Evolutionary conservation across 306 rosid species (phyloP).

Genomic region (Begonia peltatifolia): DNA sequence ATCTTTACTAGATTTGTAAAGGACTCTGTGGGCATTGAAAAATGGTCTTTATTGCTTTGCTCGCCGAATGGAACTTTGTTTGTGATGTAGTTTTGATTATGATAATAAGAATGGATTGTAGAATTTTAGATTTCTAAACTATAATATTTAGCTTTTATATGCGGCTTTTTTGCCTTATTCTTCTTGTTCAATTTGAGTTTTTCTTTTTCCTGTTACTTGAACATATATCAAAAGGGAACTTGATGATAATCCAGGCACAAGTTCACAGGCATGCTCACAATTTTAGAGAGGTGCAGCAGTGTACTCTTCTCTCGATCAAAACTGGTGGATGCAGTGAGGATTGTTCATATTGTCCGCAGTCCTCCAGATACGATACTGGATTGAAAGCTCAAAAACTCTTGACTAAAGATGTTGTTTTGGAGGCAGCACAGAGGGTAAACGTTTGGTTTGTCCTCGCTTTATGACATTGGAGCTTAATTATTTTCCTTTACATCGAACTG

Average conservation of each 20-base stretch:
- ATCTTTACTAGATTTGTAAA: too few relatives aligned
- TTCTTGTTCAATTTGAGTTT: neutral
- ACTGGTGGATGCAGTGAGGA: slow-evolving; percentile 99
- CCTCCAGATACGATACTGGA: slow-evolving; percentile 81
- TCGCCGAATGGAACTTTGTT: neutral
- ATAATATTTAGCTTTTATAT: neutral
- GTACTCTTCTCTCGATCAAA: slow-evolving; percentile 88
- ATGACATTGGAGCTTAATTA: slow-evolving; percentile 2
- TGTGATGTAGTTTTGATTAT: neutral
- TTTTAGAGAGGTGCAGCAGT: slow-evolving; percentile 94
- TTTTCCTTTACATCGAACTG: too few relatives aligned
- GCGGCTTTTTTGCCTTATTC: neutral
- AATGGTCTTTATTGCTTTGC: neutral
- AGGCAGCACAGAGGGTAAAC: slow-evolving; percentile 62
- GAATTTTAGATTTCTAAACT: neutral
- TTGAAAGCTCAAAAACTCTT: slow-evolving; percentile 63
- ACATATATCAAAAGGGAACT: neutral
- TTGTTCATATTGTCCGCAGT: slow-evolving; percentile 94
- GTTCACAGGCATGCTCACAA: slow-evolving; percentile 91
- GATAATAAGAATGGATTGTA: neutral
- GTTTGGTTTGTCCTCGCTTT: slow-evolving; percentile 3
- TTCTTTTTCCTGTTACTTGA: neutral
- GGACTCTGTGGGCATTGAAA: too few relatives aligned
- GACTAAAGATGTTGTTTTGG: slow-evolving; percentile 64
- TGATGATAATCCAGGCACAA: slow-evolving; percentile 49